Percentiles rank a stretch among this genome's conserved stretches.
phyloP scores from a whole-genome alignment of 495 filamentous ascomycete genomes.

The Annulohypoxylon maeteangense region DNA sequence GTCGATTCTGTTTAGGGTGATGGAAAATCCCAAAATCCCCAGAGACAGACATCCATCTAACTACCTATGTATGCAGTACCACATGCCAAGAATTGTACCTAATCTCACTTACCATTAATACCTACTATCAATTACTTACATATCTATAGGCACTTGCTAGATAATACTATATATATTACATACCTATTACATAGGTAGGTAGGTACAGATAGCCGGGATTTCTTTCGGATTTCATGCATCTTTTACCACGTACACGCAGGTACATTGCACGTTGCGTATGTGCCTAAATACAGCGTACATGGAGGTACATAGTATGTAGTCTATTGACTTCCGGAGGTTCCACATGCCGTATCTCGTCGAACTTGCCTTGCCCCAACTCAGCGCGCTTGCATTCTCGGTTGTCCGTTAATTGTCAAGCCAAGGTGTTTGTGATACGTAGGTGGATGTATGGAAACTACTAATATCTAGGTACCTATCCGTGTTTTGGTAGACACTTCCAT shows the following conservation, averaged over 20 bases:
- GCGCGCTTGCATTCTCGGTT: conserved; percentile 1
- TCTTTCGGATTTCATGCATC: not conserved
- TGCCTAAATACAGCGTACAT: too few species aligned
- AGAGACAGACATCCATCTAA: not conserved
- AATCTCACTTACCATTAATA: conserved; percentile 6
- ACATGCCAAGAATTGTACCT: conserved; percentile 4
- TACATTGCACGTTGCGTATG: too few species aligned
- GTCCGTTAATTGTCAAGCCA: conserved; percentile 7
- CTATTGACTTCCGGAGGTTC: conserved; percentile 1
- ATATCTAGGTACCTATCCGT: conserved; percentile 1
- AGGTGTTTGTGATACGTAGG: conserved; percentile 14
- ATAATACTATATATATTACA: not conserved
- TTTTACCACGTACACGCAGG: too few species aligned
- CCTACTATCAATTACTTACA: too few species aligned
- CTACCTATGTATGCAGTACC: conserved; percentile 8
- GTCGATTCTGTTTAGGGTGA: not conserved
- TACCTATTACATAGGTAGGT: too few species aligned
- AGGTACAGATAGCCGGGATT: conserved; percentile 24
- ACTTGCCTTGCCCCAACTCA: conserved; percentile 5
- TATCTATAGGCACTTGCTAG: too few species aligned
- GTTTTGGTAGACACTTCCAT: not conserved
- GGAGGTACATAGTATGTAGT: not conserved
- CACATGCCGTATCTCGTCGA: conserved; percentile 25
- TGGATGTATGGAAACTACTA: not conserved
- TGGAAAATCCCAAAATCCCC: not conserved